These are phyloP conservation scores for Hyphopichia khmerensis DNA, from an alignment of 1,139 yeast species.

Conservation along the genomic window DNA sequence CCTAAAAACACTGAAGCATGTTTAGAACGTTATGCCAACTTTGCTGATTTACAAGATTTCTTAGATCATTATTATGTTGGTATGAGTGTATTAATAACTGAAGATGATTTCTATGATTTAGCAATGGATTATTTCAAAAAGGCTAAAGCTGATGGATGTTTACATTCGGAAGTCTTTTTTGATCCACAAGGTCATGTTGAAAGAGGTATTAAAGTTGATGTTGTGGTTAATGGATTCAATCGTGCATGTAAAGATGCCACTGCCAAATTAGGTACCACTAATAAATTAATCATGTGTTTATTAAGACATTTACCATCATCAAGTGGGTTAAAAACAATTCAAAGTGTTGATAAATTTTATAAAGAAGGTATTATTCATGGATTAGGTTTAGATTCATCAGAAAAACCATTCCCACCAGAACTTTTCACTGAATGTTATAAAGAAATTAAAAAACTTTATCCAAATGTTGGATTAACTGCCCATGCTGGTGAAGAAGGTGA, in stretches of 20 bases:
- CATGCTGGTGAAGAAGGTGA: slow-evolving; percentile 91
- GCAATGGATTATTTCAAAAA: slow-evolving; percentile 71
- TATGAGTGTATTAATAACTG: slow-evolving; percentile 64
- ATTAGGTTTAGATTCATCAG: slow-evolving; percentile 75
- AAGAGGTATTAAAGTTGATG: slow-evolving; percentile 58
- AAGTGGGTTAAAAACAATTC: slow-evolving; percentile 56
- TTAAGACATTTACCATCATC: slow-evolving; percentile 68
- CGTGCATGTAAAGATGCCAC: slow-evolving; percentile 64
- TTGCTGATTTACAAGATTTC: slow-evolving; percentile 72
- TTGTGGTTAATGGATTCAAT: slow-evolving; percentile 62
- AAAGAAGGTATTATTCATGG: slow-evolving; percentile 62
- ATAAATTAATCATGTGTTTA: slow-evolving; percentile 75
- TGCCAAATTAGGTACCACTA: slow-evolving; percentile 55
- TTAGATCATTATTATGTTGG: slow-evolving; percentile 77
- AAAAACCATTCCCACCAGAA: slow-evolving; percentile 71
- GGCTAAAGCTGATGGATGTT: slow-evolving; percentile 61
- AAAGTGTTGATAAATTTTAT: slow-evolving; percentile 49
- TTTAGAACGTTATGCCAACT: slow-evolving; percentile 55
- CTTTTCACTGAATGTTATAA: slow-evolving; percentile 62
- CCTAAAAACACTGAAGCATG: slow-evolving; percentile 57
- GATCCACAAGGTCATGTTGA: slow-evolving; percentile 84
- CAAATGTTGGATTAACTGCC: slow-evolving; percentile 64
- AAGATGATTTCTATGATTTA: slow-evolving; percentile 67
- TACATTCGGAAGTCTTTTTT: slow-evolving; percentile 71
- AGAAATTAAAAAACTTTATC: slow-evolving; percentile 42